Evolutionary conservation across 2,329 filamentous ascomycete species (phyloP).

Genomic region (Ophiostoma montium): DNA sequence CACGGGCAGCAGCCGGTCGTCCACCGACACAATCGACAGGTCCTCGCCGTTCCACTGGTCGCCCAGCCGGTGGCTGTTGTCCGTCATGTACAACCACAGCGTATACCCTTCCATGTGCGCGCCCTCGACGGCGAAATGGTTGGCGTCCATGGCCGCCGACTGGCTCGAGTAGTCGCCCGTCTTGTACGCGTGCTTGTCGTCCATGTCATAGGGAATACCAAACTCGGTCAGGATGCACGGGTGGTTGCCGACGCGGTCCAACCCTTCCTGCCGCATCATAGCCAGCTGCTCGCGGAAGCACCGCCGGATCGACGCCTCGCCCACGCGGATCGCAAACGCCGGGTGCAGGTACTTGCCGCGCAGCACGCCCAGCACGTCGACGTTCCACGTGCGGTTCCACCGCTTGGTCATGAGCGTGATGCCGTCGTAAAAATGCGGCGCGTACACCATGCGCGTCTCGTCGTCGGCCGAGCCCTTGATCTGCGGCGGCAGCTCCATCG

Average conservation of each 20-base stretch:
- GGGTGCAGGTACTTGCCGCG: slow-evolving; percentile 80
- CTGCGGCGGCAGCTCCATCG: slow-evolving; percentile 76
- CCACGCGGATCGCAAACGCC: slow-evolving; percentile 82
- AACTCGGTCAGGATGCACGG: slow-evolving; percentile 90
- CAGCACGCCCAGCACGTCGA: slow-evolving; percentile 85
- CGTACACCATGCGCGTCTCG: slow-evolving; percentile 79
- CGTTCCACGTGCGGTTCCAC: slow-evolving; percentile 96
- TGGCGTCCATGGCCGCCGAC: slow-evolving; percentile 84
- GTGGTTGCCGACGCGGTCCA: slow-evolving; percentile 77
- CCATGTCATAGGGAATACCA: slow-evolving; percentile 98
- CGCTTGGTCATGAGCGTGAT: slow-evolving; percentile 96
- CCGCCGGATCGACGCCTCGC: slow-evolving; percentile 86
- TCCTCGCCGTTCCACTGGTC: slow-evolving; percentile 98
- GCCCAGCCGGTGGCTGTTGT: slow-evolving; percentile 77
- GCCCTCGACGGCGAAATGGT: slow-evolving; percentile 83
- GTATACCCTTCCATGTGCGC: slow-evolving; percentile 74
- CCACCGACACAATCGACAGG: slow-evolving; percentile 72
- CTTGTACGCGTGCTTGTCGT: slow-evolving; percentile 87
- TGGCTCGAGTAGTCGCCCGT: slow-evolving; percentile 93
- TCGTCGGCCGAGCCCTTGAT: slow-evolving; percentile 84
- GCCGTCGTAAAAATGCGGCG: slow-evolving; percentile 93
- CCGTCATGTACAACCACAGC: slow-evolving; percentile 72
- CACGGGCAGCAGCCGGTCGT: slow-evolving; percentile 54
- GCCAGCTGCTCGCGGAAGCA: slow-evolving; percentile 80
- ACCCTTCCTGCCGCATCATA: slow-evolving; percentile 70